Percentiles rank a stretch among this genome's conserved stretches.
Evolutionary conservation across 2,329 filamentous ascomycete genomes (phyloP).

Genomic region (Ophioceras dolichostomum): DNA sequence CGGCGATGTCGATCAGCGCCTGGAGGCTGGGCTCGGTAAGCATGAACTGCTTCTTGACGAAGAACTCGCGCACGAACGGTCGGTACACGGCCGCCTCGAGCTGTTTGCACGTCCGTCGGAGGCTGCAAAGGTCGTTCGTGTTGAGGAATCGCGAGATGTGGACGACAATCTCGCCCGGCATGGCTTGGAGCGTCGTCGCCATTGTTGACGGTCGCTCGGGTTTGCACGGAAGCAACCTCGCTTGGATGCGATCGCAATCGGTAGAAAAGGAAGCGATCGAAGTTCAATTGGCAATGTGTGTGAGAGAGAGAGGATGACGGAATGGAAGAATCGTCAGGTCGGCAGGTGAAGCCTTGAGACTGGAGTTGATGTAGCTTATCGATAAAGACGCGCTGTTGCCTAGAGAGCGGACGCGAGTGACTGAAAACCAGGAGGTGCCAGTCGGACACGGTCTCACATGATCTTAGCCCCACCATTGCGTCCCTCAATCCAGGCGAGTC

Average conservation of each 20-base stretch:
- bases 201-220: background rate
- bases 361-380: no score
- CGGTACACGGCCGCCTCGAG: slow-evolving; percentile 41
- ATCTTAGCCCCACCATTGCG: no score
- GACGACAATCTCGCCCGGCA: slow-evolving; percentile 48
- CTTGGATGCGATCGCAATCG: background rate
- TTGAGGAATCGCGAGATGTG: slow-evolving; percentile 38
- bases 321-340: background rate
- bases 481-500: no score
- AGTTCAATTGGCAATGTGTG: background rate
- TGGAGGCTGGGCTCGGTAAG: slow-evolving; percentile 43
- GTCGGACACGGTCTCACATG: no score
- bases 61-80: slow-evolving; percentile 49
- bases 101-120: slow-evolving; percentile 42
- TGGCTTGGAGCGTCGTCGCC: background rate
- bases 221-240: no score
- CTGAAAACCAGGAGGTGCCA: no score
- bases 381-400: no score
- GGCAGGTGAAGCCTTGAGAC: background rate
- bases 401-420: no score
- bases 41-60: slow-evolving; percentile 55
- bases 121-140: slow-evolving; percentile 39
- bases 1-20: slow-evolving; percentile 38
- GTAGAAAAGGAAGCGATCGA: background rate
- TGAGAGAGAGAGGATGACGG: no score